These are phyloP conservation scores for Ophiostoma ulmi DNA, from an alignment of 2,329 filamentous ascomycete species.

Conservation along the genomic window DNA sequence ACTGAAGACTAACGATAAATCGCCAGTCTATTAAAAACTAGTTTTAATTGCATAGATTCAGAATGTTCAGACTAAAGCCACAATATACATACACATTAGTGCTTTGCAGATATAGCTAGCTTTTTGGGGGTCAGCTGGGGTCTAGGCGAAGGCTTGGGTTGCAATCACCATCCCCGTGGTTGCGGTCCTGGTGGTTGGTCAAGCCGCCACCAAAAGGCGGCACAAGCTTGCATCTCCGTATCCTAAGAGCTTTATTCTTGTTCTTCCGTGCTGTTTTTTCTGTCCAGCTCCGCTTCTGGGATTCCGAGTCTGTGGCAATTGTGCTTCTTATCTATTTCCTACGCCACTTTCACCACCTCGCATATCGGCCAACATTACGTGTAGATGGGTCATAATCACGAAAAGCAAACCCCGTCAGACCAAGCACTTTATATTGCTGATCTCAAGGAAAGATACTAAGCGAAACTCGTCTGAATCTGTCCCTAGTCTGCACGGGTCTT, in stretches of 20 bases:
- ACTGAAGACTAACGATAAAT: background rate
- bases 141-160: slow-evolving; percentile 2
- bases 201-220: background rate
- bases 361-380: background rate
- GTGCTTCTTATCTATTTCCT: background rate
- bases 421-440: background rate
- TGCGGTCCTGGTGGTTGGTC: slow-evolving; percentile 1
- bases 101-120: background rate
- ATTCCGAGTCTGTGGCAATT: background rate
- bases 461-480: too few species aligned
- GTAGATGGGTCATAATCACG: background rate
- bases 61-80: background rate
- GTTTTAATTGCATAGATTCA: background rate
- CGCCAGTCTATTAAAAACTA: background rate
- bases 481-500: background rate
- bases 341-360: background rate
- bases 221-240: slow-evolving; percentile 7
- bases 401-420: background rate
- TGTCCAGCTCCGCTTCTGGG: background rate
- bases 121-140: slow-evolving; percentile 1
- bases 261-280: background rate
- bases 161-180: slow-evolving; percentile 6
- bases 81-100: background rate
- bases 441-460: background rate
- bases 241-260: background rate